These are phyloP conservation scores for Gossypium longicalyx DNA, from an alignment of 345 rosid species.

Conservation along the genomic window DNA sequence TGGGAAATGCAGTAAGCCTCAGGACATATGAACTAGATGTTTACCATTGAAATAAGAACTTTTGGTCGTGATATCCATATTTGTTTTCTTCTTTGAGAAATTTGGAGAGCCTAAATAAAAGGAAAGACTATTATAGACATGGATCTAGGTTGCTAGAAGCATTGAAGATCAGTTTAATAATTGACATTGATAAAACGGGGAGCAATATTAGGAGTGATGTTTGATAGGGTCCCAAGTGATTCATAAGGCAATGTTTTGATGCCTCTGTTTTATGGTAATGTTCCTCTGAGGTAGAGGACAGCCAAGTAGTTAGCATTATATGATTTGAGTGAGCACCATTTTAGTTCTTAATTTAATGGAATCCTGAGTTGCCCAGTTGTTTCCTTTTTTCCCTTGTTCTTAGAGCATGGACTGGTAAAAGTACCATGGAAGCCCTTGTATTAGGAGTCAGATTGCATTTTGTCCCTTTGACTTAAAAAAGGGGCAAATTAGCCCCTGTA, in stretches of 20 bases:
- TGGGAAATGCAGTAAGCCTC: neutral
- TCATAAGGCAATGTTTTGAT: neutral
- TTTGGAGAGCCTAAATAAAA: neutral
- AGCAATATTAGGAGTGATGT: neutral
- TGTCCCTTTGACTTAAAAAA: too few relatives aligned
- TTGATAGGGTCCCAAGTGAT: neutral
- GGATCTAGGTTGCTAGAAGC: neutral
- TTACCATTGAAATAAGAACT: neutral
- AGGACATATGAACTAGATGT: neutral
- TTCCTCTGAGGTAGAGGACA: neutral
- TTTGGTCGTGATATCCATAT: neutral
- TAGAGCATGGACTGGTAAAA: neutral
- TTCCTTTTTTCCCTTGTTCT: neutral
- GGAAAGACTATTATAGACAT: slow-evolving; percentile 4
- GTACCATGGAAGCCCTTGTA: too few relatives aligned
- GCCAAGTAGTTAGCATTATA: slow-evolving; percentile 7
- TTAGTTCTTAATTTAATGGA: neutral
- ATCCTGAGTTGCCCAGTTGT: neutral
- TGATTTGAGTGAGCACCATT: neutral
- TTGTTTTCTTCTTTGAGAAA: neutral
- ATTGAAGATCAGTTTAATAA: neutral
- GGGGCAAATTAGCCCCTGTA: too few relatives aligned
- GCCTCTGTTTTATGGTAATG: slow-evolving; percentile 3
- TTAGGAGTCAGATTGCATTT: too few relatives aligned
- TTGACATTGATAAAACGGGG: neutral